Evolutionary conservation across 768 basidiomycete species (phyloP).

Genomic region (Pleurotus giganteus): DNA sequence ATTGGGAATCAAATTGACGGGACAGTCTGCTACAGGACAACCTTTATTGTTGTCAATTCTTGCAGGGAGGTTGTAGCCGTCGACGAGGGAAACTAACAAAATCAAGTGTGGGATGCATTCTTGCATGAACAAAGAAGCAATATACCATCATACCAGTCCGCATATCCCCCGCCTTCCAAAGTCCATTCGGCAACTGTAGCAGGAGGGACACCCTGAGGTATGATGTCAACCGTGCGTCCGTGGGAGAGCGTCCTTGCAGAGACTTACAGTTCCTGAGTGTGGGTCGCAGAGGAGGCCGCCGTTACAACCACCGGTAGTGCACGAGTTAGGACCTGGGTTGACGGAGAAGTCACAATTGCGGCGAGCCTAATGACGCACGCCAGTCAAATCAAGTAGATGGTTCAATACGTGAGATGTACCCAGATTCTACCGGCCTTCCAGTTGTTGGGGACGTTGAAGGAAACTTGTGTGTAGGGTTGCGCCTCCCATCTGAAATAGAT

Average conservation of each 20-base stretch:
- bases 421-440: slow-evolving; percentile 52
- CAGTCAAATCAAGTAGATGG: not conserved
- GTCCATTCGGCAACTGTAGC: slow-evolving; percentile 70
- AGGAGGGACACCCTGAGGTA: slow-evolving; percentile 54
- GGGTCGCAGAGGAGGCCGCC: slow-evolving; percentile 62
- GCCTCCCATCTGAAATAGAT: slow-evolving; percentile 11
- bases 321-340: slow-evolving; percentile 56
- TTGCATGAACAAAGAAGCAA: not conserved
- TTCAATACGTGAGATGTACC: slow-evolving; percentile 24
- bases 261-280: slow-evolving; percentile 45
- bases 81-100: slow-evolving; percentile 55
- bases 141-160: slow-evolving; percentile 63
- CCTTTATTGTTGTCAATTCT: slow-evolving; percentile 52
- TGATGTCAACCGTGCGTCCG: not conserved
- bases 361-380: slow-evolving; percentile 43
- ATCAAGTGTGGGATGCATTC: too few species aligned
- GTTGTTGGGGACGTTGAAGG: slow-evolving; percentile 41
- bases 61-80: slow-evolving; percentile 64
- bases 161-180: slow-evolving; percentile 37
- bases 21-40: slow-evolving; percentile 54
- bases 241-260: not conserved
- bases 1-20: slow-evolving; percentile 57
- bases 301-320: slow-evolving; percentile 65
- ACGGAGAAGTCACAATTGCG: slow-evolving; percentile 60
- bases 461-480: slow-evolving; percentile 21